A percentile compares a stretch with the other conserved stretches of the same genome.
Evolutionary conservation across 768 basidiomycete genomes (phyloP).

Genomic region (Mycena alexandri): DNA sequence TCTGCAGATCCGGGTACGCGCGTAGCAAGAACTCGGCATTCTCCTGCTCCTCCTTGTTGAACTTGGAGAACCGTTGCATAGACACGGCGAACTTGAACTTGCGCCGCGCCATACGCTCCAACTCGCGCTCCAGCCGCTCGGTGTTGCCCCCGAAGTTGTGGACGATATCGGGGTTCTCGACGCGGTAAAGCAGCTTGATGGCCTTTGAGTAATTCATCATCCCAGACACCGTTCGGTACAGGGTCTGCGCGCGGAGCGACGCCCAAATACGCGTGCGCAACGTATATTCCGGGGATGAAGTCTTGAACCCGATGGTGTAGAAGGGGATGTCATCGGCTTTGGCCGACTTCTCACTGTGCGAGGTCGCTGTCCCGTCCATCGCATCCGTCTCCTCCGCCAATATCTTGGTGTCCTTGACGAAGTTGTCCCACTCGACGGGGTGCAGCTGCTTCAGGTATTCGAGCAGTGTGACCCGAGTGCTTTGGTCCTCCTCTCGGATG

Average conservation of each 20-base stretch:
- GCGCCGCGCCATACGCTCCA: conserved; percentile 95
- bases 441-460: conserved; percentile 99
- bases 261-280: conserved; percentile 99
- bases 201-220: conserved; percentile 99
- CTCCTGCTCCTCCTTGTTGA: conserved; percentile 99
- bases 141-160: conserved; percentile 97
- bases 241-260: conserved; percentile 95
- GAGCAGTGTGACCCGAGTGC: conserved; percentile 94
- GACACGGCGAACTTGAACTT: conserved; percentile 99
- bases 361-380: conserved; percentile 63
- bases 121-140: conserved; percentile 93
- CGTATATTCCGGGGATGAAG: conserved; percentile 97
- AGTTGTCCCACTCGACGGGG: conserved; percentile 99
- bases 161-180: conserved; percentile 98
- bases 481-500: conserved; percentile 97
- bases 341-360: conserved; percentile 78
- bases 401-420: conserved; percentile 99
- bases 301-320: conserved; percentile 99
- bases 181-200: conserved; percentile 98
- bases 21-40: conserved; percentile 98
- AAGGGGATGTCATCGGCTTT: conserved; percentile 96
- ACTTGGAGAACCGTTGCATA: conserved; percentile 99
- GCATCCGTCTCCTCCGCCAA: conserved; percentile 88
- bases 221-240: conserved; percentile 98
- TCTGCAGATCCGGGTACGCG: conserved; percentile 98